Conservation (phyloP, 129 eudicot species). For the Tanacetum coccineum region DNA sequence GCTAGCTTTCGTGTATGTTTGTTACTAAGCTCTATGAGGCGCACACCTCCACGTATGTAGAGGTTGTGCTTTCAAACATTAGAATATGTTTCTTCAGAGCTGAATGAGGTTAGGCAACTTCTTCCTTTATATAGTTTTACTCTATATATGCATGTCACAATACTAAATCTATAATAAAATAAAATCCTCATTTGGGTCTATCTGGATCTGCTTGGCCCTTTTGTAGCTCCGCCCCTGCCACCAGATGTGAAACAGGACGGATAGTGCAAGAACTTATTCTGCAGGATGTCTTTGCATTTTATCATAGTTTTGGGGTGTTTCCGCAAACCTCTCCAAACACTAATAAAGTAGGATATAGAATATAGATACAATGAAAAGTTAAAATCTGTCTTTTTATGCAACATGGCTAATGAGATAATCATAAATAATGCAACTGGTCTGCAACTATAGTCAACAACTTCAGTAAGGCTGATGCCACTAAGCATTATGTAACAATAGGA, state of each 20-base stretch:
- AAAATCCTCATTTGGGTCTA: too few relatives aligned
- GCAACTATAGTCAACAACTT: constrained; percentile 15
- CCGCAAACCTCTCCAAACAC: constrained; percentile 7
- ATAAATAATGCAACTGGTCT: constrained; percentile 18
- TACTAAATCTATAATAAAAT: too few relatives aligned
- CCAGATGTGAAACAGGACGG: not conserved
- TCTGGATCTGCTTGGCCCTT: too few relatives aligned
- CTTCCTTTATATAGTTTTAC: too few relatives aligned
- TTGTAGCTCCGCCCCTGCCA: not conserved
- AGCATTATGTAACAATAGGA: not conserved
- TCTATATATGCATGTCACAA: too few relatives aligned
- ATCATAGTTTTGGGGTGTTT: constrained; percentile 16
- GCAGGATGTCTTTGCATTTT: not conserved
- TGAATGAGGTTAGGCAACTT: too few relatives aligned
- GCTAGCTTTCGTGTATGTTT: too few relatives aligned
- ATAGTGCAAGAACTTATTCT: not conserved
- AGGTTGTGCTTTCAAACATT: too few relatives aligned
- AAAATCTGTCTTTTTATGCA: constrained; percentile 19
- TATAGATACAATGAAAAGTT: constrained; percentile 10
- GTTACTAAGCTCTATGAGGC: too few relatives aligned
- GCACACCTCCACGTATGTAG: too few relatives aligned
- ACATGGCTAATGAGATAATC: constrained; percentile 18
- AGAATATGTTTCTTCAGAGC: too few relatives aligned
- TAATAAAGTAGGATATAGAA: not conserved
- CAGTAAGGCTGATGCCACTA: constrained; percentile 16